Percentiles rank a stretch among this genome's conserved stretches.
Conservation (phyloP, 2,329 filamentous ascomycete genomes). For the Trichoderma sp. region DNA sequence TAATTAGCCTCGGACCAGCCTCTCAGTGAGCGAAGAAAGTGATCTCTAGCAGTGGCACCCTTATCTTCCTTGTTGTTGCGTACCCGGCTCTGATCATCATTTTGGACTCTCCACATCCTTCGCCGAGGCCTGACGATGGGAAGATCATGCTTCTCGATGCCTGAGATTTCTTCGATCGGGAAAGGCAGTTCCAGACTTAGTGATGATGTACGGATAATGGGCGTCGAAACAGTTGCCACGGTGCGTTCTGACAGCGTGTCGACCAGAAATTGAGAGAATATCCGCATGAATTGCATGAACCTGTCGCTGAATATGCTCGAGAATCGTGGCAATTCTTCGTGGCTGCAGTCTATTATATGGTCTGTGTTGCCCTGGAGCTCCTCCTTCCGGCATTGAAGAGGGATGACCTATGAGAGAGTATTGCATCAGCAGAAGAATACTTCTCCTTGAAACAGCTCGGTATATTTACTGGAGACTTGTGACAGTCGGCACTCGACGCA, state of each 20-base stretch:
- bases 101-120: slow-evolving; percentile 1
- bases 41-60: neutral
- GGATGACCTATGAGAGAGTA: slow-evolving; percentile 16
- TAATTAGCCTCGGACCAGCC: slow-evolving; percentile 30
- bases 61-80: slow-evolving; percentile 12
- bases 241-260: slow-evolving; percentile 16
- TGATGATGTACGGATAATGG: slow-evolving; percentile 12
- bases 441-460: too few relatives aligned
- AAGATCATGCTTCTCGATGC: slow-evolving; percentile 14
- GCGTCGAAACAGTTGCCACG: slow-evolving; percentile 6
- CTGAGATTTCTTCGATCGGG: neutral
- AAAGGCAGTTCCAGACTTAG: neutral
- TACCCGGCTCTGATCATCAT: slow-evolving; percentile 11
- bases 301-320: slow-evolving; percentile 28
- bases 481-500: neutral
- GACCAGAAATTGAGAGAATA: slow-evolving; percentile 22
- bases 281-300: slow-evolving; percentile 29
- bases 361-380: slow-evolving; percentile 16
- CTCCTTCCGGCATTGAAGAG: slow-evolving; percentile 1
- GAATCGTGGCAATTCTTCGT: slow-evolving; percentile 32
- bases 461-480: slow-evolving; percentile 3
- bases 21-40: slow-evolving; percentile 29
- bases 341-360: slow-evolving; percentile 30
- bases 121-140: neutral
- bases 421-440: neutral